A percentile compares a stretch with the other conserved stretches of the same genome.
Conservation (phyloP, 306 rosid species). For the Medicago truncatula region DNA sequence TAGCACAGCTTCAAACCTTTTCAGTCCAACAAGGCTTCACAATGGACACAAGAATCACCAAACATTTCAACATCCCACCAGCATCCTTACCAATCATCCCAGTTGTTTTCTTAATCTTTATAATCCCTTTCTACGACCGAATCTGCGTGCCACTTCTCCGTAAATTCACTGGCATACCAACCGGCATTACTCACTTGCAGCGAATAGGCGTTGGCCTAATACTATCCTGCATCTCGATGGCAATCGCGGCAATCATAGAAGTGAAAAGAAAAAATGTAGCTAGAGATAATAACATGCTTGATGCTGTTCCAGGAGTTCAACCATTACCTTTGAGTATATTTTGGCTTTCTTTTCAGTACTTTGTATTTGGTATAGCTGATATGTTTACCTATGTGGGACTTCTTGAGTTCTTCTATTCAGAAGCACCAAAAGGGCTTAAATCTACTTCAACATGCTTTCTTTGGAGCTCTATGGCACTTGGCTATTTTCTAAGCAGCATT, state of each 20-base stretch:
- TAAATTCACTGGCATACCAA: constrained; percentile 68
- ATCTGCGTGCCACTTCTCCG: constrained; percentile 63
- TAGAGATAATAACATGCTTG: constrained; percentile 64
- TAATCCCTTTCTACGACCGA: constrained; percentile 71
- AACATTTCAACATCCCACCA: constrained; percentile 72
- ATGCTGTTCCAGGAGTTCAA: constrained; percentile 62
- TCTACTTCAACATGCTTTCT: constrained; percentile 84
- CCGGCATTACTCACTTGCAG: constrained; percentile 78
- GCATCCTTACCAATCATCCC: constrained; percentile 52
- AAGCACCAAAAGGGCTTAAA: constrained; percentile 75
- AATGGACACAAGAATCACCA: constrained; percentile 69
- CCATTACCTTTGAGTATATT: constrained; percentile 76
- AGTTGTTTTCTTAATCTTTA: neutral
- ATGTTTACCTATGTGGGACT: constrained; percentile 87
- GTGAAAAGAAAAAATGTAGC: constrained; percentile 74
- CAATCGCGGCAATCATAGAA: constrained; percentile 68
- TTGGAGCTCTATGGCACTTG: constrained; percentile 88
- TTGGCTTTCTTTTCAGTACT: constrained; percentile 92
- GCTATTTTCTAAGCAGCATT: constrained; percentile 75
- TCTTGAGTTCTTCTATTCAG: constrained; percentile 87
- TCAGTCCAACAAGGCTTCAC: constrained; percentile 78
- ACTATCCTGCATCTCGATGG: constrained; percentile 85
- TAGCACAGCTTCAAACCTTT: constrained; percentile 94
- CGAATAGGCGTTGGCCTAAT: constrained; percentile 83
- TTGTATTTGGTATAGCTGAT: constrained; percentile 90